Evolutionary conservation across 192 early-diverging fungal species (phyloP), one percentile per base, ranked within the genome.

Genomic region (Chytriomyces hyalinus): DNA sequence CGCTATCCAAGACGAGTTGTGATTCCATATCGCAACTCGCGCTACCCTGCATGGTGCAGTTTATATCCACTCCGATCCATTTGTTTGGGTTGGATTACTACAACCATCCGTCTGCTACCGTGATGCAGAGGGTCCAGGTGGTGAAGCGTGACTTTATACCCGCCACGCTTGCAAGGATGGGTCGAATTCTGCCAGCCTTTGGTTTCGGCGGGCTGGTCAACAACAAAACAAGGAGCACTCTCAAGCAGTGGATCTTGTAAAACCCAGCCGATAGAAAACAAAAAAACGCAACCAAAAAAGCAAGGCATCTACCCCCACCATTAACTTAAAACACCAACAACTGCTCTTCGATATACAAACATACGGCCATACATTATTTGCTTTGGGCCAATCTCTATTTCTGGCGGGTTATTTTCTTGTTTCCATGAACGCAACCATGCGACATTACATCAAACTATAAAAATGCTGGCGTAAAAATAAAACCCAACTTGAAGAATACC

Each of bases 181-280:
- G 73, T 6, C 67, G 86, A 44, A 85, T 87, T 76, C 81, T 87
- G 63, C 84, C 86, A 3, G 86, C 86, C 24, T 87, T 80, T 80
- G 83, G 83, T 8, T 78, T 87, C 36, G 83, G 82, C n/a, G 84
- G 82, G 17, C 77, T 87, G 9, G 78, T 80, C 6, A 87, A 87
- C 36, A 36, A 70, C 67, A 79, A 61, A 9, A 48, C 22, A 80
- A 76, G 65, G 22, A n/a, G 17, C 57, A 60, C 17, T 22, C 22
- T 60, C 22, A 17, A n/a, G 22, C 57, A 60, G 57, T 17, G 17
- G 22, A 60, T 60, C 3, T 36, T 36, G 36, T 36, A 36, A 36
- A 36, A 36, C 1, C 1, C 36, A 36, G 36, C 36, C 36, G 36
- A 36, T 36, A 36, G 36, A 36, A 36, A 36, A 36, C 36, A 36